Conservation (phyloP, 2,329 filamentous ascomycete species). For the Trichoderma afroharzianum region DNA sequence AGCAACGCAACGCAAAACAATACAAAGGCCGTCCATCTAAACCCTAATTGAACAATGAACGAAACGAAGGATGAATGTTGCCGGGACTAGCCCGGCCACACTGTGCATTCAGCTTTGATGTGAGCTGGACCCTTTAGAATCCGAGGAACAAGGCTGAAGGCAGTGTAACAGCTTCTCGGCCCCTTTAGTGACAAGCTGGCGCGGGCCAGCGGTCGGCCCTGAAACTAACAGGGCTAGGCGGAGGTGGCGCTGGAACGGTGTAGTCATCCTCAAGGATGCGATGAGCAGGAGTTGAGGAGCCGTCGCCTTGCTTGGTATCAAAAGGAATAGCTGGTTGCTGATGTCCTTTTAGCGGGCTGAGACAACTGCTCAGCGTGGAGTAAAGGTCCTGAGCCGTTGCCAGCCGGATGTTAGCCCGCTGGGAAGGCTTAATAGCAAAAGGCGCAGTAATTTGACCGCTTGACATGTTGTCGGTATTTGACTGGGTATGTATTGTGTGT, state of each 20-base stretch:
- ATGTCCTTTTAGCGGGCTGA: slow-evolving; percentile 6
- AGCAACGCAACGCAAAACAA: neutral
- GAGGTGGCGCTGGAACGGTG: slow-evolving; percentile 61
- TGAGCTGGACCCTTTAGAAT: neutral
- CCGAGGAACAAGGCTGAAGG: slow-evolving; percentile 10
- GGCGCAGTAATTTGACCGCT: slow-evolving; percentile 39
- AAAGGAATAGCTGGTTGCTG: slow-evolving; percentile 5
- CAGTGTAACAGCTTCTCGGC: slow-evolving; percentile 10
- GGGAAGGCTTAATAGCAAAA: slow-evolving; percentile 45
- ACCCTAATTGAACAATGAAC: slow-evolving; percentile 2
- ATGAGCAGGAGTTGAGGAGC: slow-evolving; percentile 45
- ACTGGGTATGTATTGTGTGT: neutral
- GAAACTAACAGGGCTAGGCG: slow-evolving; percentile 62
- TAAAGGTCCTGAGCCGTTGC: slow-evolving; percentile 48
- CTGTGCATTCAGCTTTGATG: neutral
- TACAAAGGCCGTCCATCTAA: slow-evolving; percentile 15
- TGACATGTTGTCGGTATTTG: slow-evolving; percentile 31
- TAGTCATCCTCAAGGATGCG: slow-evolving; percentile 57
- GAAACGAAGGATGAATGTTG: neutral
- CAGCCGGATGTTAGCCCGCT: slow-evolving; percentile 40
- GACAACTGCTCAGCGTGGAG: slow-evolving; percentile 43
- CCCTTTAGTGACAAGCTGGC: slow-evolving; percentile 28
- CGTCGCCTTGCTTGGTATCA: slow-evolving; percentile 36
- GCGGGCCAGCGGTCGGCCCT: slow-evolving; percentile 53
- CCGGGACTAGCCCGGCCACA: neutral